Percentiles rank a stretch among this genome's conserved stretches.
Evolutionary conservation across 2,329 filamentous ascomycete genomes (phyloP).

Genomic region (Colletotrichum viniferum): DNA sequence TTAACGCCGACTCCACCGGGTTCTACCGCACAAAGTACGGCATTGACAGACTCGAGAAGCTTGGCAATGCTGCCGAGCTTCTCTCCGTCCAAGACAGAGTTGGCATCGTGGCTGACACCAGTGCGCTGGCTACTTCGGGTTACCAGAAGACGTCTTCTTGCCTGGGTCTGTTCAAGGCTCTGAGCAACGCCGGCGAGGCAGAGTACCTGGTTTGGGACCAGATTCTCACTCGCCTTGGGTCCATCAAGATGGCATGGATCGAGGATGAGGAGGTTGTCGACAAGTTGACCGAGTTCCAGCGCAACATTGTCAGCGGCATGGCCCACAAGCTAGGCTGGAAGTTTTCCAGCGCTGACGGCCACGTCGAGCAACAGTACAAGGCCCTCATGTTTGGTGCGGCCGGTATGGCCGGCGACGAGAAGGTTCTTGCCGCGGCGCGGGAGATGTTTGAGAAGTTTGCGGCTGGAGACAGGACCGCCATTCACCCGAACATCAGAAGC

Average conservation of each 20-base stretch:
- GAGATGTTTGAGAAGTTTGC: constrained; percentile 91
- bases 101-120: constrained; percentile 93
- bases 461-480: constrained; percentile 76
- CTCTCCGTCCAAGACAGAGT: constrained; percentile 89
- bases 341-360: constrained; percentile 83
- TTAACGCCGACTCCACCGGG: constrained; percentile 93
- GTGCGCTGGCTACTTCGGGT: constrained; percentile 85
- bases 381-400: constrained; percentile 85
- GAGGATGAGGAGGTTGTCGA: constrained; percentile 76
- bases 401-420: constrained; percentile 79
- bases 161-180: constrained; percentile 82
- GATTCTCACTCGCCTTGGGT: constrained; percentile 77
- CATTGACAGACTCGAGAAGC: constrained; percentile 82
- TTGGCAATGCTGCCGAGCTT: constrained; percentile 84
- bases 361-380: constrained; percentile 95
- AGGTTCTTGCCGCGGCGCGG: constrained; percentile 78
- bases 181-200: constrained; percentile 76
- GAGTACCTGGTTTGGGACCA: constrained; percentile 97
- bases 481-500: constrained; percentile 89
- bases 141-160: constrained; percentile 94
- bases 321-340: constrained; percentile 88
- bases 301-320: constrained; percentile 76
- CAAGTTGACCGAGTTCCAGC: constrained; percentile 83
- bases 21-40: constrained; percentile 91
- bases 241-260: constrained; percentile 85